Evolutionary conservation across 2,329 filamentous ascomycete species (phyloP).

Genomic region (Grosmannia serpens): DNA sequence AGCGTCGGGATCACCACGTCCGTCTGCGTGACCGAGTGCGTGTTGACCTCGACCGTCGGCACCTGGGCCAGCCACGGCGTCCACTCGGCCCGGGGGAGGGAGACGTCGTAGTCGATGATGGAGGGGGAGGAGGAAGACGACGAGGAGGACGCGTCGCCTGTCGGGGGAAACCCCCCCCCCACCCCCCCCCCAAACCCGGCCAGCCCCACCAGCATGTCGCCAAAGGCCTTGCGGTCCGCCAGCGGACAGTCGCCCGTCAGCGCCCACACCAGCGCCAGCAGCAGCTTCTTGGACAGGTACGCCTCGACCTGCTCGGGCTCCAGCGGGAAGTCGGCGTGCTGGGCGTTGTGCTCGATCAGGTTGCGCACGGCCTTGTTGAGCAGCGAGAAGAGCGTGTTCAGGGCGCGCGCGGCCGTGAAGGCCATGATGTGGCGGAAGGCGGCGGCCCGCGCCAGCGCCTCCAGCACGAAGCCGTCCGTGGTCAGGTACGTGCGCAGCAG

Average conservation of each 20-base stretch:
- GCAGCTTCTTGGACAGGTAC: constrained; percentile 85
- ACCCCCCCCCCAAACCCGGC: constrained; percentile 65
- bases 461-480: constrained; percentile 68
- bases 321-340: constrained; percentile 87
- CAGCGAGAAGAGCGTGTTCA: constrained; percentile 89
- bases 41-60: constrained; percentile 90
- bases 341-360: constrained; percentile 88
- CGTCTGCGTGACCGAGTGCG: constrained; percentile 93
- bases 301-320: constrained; percentile 82
- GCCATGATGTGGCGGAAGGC: constrained; percentile 95
- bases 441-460: constrained; percentile 64
- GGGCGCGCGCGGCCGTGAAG: constrained; percentile 79
- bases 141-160: too few relatives aligned
- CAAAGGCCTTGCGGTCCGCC: constrained; percentile 75
- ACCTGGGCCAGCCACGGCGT: constrained; percentile 89
- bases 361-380: constrained; percentile 89
- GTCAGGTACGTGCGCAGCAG: constrained; percentile 65
- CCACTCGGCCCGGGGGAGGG: constrained; percentile 81
- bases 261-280: constrained; percentile 89
- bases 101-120: constrained; percentile 91
- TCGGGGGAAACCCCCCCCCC: too few relatives aligned
- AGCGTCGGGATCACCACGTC: constrained; percentile 97
- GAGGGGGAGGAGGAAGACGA: constrained; percentile 40
- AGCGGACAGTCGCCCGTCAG: constrained; percentile 91
- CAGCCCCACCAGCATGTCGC: constrained; percentile 70